phyloP scores from a whole-genome alignment of 768 basidiomycete genomes.

The Mycena capillaripes region DNA sequence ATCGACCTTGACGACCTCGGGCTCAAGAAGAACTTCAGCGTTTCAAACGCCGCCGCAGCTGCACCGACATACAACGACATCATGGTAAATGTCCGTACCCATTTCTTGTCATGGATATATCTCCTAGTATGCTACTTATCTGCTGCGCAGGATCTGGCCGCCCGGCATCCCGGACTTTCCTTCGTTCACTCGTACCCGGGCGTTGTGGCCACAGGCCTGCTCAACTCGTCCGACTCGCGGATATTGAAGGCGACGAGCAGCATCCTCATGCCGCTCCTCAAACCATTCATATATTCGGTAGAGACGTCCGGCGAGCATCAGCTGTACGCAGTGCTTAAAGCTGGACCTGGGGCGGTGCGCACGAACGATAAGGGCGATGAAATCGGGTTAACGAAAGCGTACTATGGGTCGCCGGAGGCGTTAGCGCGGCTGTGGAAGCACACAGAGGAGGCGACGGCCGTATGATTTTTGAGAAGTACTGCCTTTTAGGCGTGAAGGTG shows the following conservation, averaged over 20 bases:
- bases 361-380: neutral
- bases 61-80: constrained; percentile 64
- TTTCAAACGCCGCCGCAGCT: constrained; percentile 46
- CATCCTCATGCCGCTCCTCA: neutral
- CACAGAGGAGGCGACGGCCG: constrained; percentile 15
- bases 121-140: neutral
- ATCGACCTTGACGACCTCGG: constrained; percentile 63
- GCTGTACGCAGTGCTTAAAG: constrained; percentile 13
- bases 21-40: constrained; percentile 59
- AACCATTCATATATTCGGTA: neutral
- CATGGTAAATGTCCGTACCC: constrained; percentile 59
- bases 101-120: neutral
- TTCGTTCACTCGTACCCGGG: constrained; percentile 53
- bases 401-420: constrained; percentile 10
- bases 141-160: constrained; percentile 50
- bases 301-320: constrained; percentile 15
- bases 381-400: neutral
- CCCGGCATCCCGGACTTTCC: constrained; percentile 46
- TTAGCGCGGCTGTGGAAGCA: constrained; percentile 19
- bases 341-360: constrained; percentile 9
- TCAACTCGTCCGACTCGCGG: neutral
- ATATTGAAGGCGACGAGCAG: neutral
- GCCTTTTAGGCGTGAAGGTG: no score
- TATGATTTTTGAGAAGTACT: neutral
- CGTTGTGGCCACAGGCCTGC: constrained; percentile 3